Conservation (phyloP, 1,139 yeast species). For the Pichia sp. region DNA sequence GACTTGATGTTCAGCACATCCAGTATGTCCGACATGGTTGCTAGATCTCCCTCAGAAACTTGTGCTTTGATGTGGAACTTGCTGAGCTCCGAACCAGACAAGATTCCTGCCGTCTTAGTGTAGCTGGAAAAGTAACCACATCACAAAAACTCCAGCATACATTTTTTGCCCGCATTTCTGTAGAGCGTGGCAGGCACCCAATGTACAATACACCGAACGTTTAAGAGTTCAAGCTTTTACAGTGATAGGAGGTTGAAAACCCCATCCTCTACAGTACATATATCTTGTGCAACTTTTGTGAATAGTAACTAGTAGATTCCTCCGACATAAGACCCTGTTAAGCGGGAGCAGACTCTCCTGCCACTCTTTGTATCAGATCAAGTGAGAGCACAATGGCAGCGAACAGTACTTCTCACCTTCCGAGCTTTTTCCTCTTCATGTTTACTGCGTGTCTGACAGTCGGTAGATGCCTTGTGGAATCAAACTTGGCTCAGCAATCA, state of each 20-base stretch:
- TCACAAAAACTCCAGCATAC: neutral
- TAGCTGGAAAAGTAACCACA: conserved; percentile 1
- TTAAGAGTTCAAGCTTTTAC: neutral
- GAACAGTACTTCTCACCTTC: neutral
- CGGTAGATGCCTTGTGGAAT: neutral
- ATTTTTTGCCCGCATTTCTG: conserved; percentile 8
- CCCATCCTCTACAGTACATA: too few species aligned
- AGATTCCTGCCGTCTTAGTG: neutral
- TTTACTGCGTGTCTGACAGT: neutral
- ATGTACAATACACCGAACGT: neutral
- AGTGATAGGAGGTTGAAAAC: too few species aligned
- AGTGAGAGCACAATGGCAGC: neutral
- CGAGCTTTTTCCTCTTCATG: neutral
- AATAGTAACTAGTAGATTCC: too few species aligned
- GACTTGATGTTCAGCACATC: conserved; percentile 70
- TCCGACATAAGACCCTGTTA: too few species aligned
- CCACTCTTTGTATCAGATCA: too few species aligned
- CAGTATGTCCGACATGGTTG: conserved; percentile 52
- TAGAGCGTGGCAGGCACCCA: neutral
- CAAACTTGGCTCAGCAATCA: too few species aligned
- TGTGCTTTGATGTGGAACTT: neutral
- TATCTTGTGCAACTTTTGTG: too few species aligned
- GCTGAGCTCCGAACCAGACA: neutral
- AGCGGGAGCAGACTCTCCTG: too few species aligned
- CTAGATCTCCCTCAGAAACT: too few species aligned